Conservation (phyloP, 257 asterid genomes). For the Knoxia roxburghii region DNA sequence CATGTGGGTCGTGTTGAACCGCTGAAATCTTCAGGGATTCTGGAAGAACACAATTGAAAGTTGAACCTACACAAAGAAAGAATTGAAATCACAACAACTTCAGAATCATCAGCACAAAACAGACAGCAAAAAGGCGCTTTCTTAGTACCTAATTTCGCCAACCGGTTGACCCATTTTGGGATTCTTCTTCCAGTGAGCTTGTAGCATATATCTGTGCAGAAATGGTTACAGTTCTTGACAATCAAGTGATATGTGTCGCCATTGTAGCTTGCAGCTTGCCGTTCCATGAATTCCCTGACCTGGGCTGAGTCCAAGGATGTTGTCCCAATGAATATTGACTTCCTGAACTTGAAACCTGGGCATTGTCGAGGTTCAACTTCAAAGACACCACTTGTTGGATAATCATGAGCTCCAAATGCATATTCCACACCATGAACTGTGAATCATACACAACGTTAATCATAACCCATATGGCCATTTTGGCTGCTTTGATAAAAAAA, state of each 20-base stretch:
- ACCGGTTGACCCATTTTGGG: constrained; percentile 96
- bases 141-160: constrained; percentile 70
- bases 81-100: not conserved
- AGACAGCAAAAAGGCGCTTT: too few species aligned
- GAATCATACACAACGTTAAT: constrained; percentile 4
- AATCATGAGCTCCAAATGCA: constrained; percentile 93
- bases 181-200: constrained; percentile 70
- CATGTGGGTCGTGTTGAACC: constrained; percentile 66
- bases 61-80: constrained; percentile 38
- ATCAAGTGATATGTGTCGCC: constrained; percentile 89
- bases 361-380: constrained; percentile 94
- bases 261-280: constrained; percentile 70
- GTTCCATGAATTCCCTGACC: constrained; percentile 78
- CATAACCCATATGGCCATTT: not conserved
- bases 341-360: constrained; percentile 88
- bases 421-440: constrained; percentile 92
- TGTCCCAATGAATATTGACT: constrained; percentile 71
- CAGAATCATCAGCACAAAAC: not conserved
- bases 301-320: constrained; percentile 56
- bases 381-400: constrained; percentile 82
- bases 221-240: constrained; percentile 91
- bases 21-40: constrained; percentile 69
- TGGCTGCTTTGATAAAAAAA: not conserved
- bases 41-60: constrained; percentile 70
- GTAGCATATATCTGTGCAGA: constrained; percentile 80